Base-by-base conservation (phyloP, 257 asterid species). In the Catharanthus roseus region DNA sequence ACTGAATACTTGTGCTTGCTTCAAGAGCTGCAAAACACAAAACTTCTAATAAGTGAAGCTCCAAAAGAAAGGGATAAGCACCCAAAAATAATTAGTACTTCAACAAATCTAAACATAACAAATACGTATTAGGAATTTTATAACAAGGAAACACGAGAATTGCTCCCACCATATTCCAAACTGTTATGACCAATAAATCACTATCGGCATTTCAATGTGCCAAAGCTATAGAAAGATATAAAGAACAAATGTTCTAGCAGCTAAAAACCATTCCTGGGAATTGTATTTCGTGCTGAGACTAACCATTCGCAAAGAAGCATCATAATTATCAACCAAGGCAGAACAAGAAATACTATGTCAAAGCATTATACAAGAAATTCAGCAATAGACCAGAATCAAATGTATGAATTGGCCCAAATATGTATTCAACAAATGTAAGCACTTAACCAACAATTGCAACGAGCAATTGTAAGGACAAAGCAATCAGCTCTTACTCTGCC, bases 1-100 rank as follows among this genome's bases (percentile, higher is more conserved):
- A 85, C 41, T 57, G 77, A 77, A 88, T 81, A 68, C 79, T 84
- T 68, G 63, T 82, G 55, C 82, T 84, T 72, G 97, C 97, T 82
- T 89, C 93, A 9, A 81, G 84, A 82, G 99, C 97, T 93, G 81
- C 18, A 41, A 74, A 73, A 50, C 54, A 36, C 26, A 29, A 24
- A 53, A 55, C 68, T 50, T 62, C 28, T 54, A 23, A 65, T 16
- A 29, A 19, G 1, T 12, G 29, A 29, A 39, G 31, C 70, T 23
- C 41, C 62, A 24, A n/a, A n/a, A n/a, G 36, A 54, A 42, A 41
- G n/a, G 54, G 16, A 1, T 1, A 6, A 7, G n/a, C n/a, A n/a
- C n/a, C 31, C 31, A 34, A 67, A 10, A 33, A 33, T 2, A 1
- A 61, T 33, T 33, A 39, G 45, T 34, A 61, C 26, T 6, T 33